These are phyloP conservation scores for Coemansia umbellata DNA, from an alignment of 192 early-diverging fungal genomes.

Conservation along the genomic window DNA sequence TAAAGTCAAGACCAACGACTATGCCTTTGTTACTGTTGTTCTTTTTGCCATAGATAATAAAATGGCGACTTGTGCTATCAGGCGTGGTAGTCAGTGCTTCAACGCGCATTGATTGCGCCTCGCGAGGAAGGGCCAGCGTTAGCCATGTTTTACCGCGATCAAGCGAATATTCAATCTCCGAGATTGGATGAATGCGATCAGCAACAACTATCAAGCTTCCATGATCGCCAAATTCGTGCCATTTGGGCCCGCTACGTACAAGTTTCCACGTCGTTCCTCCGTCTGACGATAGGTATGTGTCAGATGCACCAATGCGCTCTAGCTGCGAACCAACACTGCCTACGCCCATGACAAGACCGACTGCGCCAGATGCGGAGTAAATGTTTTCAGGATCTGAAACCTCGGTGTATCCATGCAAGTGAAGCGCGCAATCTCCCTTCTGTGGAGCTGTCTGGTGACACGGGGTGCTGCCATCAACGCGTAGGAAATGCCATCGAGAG, in stretches of 20 bases:
- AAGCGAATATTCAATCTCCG: conserved; percentile 64
- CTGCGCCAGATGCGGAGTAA: conserved; percentile 77
- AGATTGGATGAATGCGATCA: conserved; percentile 68
- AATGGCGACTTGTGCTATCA: conserved; percentile 70
- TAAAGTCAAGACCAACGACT: conserved; percentile 47
- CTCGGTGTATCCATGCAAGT: conserved; percentile 88
- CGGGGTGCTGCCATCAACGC: conserved; percentile 38
- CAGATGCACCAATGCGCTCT: conserved; percentile 60
- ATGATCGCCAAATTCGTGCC: conserved; percentile 92
- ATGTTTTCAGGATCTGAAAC: conserved; percentile 68
- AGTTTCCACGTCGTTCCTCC: conserved; percentile 84
- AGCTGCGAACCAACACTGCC: conserved; percentile 83
- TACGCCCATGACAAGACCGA: conserved; percentile 85
- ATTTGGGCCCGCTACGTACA: conserved; percentile 79
- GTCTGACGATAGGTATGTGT: conserved; percentile 85
- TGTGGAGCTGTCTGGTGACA: conserved; percentile 46
- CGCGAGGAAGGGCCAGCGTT: conserved; percentile 58
- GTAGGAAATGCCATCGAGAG: conserved; percentile 60
- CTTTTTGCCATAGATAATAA: conserved; percentile 70
- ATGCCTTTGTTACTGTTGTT: conserved; percentile 18
- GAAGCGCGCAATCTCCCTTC: conserved; percentile 58
- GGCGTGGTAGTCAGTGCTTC: conserved; percentile 66
- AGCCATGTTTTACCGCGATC: conserved; percentile 77
- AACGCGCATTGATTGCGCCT: conserved; percentile 66
- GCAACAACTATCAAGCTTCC: conserved; percentile 82